Evolutionary conservation across 2,329 filamentous ascomycete genomes (phyloP), one percentile per base, ranked within the genome.

Genomic region (Fusarium tuaranense): DNA sequence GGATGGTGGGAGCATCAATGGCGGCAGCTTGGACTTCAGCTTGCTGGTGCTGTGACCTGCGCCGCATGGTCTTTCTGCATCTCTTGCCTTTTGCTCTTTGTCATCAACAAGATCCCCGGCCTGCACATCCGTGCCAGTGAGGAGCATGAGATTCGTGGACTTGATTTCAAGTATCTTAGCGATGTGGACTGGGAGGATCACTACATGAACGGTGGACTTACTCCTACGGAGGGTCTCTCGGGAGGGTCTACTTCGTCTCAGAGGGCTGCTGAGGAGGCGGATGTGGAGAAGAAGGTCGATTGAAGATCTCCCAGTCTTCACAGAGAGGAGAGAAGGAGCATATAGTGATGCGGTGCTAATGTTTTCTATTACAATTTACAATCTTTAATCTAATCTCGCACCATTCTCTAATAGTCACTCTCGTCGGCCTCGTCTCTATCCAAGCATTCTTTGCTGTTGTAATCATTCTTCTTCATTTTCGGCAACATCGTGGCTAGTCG

Each of bases 101-200:
- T 89, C 70, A 86, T 91, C 76, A 88, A 90, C 77, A 87, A 84
- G 69, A 90, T 91, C 41, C 89, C 89, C 0, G 89, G 88, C 1
- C 83, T 90, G 68, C 87, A 89, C 68, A 81, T 91, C 2, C 83
- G 89, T 20, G 87, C 86, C 1, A 86, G 82, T 1, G 88, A 90
- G 65, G 88, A 90, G 65, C 87, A 86, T 9, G 89, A 91, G 78
- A 79, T 88, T 7, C 80, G 82, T 34, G 89, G 89, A 0, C 79
- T 91, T 46, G 89, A 91, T 14, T 80, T 69, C 12, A 76, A 71
- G 16, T 81, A 81, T 6, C 67, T 81, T 3, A 76, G 77, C 3
- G 80, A 81, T 12, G 73, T 78, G 9, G 75, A 78, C 6, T 78
- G 76, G 76, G 71, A 78, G 44, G 74, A 77, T 6, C 63, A 75